phyloP scores from a whole-genome alignment of 768 basidiomycete species.

The Rhizopogon rudus region DNA sequence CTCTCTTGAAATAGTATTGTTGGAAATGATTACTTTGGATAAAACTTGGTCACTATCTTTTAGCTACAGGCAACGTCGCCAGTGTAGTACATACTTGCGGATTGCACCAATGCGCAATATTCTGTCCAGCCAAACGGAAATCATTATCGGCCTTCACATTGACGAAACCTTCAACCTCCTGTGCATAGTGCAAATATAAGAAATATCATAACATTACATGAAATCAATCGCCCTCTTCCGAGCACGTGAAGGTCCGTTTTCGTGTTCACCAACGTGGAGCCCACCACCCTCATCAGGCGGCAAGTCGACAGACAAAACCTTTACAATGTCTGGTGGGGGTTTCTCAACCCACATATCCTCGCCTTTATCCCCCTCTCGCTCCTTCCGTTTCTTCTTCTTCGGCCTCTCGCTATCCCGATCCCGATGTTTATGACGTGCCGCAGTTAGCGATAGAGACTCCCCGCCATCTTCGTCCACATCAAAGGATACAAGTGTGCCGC shows the following conservation, averaged over 20 bases:
- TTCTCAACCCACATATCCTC: conserved; percentile 72
- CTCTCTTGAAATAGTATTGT: too few relatives aligned
- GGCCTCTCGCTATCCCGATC: conserved; percentile 29
- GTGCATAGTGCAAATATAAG: neutral
- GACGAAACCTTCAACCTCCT: too few relatives aligned
- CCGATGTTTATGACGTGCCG: conserved; percentile 26
- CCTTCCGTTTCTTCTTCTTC: conserved; percentile 42
- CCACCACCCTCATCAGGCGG: conserved; percentile 7
- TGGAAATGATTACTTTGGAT: too few relatives aligned
- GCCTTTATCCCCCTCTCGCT: conserved; percentile 34
- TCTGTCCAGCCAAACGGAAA: too few relatives aligned
- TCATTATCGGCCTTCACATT: too few relatives aligned
- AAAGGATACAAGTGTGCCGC: conserved; percentile 62
- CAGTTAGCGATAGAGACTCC: conserved; percentile 26
- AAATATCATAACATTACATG: conserved; percentile 37
- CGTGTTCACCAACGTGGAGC: conserved; percentile 6
- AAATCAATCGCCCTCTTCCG: conserved; percentile 76
- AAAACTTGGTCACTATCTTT: too few relatives aligned
- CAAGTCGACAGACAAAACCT: conserved; percentile 22
- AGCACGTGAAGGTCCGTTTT: conserved; percentile 29
- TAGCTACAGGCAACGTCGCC: too few relatives aligned
- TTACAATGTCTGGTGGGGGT: conserved; percentile 46
- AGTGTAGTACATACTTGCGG: too few relatives aligned
- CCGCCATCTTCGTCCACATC: conserved; percentile 64
- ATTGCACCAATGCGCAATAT: too few relatives aligned